Conservation (phyloP, 306 rosid species). For the Cucumis hystrix region DNA sequence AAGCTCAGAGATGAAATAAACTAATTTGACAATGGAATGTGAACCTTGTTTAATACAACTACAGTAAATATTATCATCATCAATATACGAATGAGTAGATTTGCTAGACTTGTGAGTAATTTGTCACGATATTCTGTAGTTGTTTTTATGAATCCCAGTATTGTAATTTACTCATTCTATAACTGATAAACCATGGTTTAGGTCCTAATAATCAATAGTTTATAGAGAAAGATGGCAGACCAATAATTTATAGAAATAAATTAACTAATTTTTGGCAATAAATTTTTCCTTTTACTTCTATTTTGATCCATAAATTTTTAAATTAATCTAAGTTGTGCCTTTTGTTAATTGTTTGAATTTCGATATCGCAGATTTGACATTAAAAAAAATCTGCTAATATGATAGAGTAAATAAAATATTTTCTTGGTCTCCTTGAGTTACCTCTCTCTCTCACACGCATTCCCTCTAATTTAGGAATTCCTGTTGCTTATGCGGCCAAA, state of each 20-base stretch:
- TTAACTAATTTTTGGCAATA: neutral
- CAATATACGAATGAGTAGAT: neutral
- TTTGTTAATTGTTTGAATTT: neutral
- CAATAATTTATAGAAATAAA: neutral
- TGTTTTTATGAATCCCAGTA: neutral
- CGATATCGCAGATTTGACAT: neutral
- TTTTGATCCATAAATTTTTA: neutral
- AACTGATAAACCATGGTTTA: neutral
- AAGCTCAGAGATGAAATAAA: conserved; percentile 1
- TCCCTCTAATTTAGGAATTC: no score
- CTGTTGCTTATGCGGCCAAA: no score
- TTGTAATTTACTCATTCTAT: neutral
- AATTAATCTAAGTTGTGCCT: neutral
- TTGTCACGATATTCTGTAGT: neutral
- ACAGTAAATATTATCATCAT: neutral
- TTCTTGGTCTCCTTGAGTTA: neutral
- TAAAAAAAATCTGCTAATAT: no score
- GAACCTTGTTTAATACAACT: neutral
- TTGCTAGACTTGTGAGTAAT: neutral
- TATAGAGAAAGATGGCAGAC: neutral
- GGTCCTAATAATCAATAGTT: neutral
- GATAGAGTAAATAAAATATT: no score
- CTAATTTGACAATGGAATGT: neutral
- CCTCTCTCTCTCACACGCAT: neutral
- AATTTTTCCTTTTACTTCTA: neutral